These are phyloP conservation scores for Amanita brunnescens DNA, from an alignment of 768 basidiomycete species.

Conservation along the genomic window DNA sequence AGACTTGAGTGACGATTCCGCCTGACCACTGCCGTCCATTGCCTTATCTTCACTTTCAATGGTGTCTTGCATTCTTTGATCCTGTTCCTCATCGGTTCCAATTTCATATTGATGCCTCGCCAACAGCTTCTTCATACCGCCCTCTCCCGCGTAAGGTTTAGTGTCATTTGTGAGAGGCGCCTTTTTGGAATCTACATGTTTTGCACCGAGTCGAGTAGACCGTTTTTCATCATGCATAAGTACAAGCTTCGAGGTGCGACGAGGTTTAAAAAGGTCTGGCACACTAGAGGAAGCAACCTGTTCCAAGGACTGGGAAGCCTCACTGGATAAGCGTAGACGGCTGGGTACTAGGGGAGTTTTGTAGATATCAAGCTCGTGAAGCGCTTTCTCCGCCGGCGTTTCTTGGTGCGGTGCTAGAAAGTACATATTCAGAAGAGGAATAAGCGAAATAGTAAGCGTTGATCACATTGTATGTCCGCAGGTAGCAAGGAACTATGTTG, in stretches of 20 bases:
- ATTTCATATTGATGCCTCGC: conserved; percentile 53
- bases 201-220: conserved; percentile 37
- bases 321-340: conserved; percentile 33
- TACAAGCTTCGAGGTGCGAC: conserved; percentile 32
- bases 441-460: neutral
- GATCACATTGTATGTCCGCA: conserved; percentile 16
- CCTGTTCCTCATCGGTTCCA: conserved; percentile 33
- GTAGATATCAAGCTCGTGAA: conserved; percentile 70
- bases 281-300: conserved; percentile 30
- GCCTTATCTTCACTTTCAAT: neutral
- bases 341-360: conserved; percentile 72
- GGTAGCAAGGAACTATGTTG: conserved; percentile 48
- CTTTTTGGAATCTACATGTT: conserved; percentile 29
- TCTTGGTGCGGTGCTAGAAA: conserved; percentile 16
- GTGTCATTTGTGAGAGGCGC: conserved; percentile 39
- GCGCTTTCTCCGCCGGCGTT: conserved; percentile 56
- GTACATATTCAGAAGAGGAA: neutral
- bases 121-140: conserved; percentile 71
- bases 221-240: conserved; percentile 57
- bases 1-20: conserved; percentile 19
- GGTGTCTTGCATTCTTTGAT: conserved; percentile 6
- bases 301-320: conserved; percentile 18
- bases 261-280: conserved; percentile 58
- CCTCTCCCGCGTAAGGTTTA: conserved; percentile 73
- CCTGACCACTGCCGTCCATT: conserved; percentile 23